phyloP scores from a whole-genome alignment of 2,329 filamentous ascomycete species.

The Metarhizium guizhouense region DNA sequence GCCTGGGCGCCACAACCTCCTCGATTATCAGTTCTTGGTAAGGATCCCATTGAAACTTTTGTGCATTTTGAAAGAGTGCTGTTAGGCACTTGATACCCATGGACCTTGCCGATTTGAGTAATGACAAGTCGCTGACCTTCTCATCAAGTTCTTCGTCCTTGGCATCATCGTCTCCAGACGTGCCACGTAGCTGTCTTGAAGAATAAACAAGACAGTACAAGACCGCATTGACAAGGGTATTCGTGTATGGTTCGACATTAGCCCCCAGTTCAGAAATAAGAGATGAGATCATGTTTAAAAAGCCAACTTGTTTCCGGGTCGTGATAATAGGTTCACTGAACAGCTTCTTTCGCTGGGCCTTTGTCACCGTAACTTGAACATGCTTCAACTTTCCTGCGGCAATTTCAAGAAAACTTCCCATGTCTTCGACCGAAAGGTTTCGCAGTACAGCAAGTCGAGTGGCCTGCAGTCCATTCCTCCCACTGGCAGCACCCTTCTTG shows the following conservation, averaged over 20 bases:
- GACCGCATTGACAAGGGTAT: constrained; percentile 63
- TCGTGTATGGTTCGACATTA: constrained; percentile 58
- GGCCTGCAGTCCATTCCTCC: constrained; percentile 71
- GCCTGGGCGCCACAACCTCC: constrained; percentile 67
- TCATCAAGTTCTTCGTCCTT: constrained; percentile 33
- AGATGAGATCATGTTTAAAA: constrained; percentile 84
- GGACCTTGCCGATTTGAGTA: constrained; percentile 58
- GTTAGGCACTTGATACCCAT: constrained; percentile 76
- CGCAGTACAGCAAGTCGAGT: constrained; percentile 75
- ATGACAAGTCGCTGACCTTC: constrained; percentile 39
- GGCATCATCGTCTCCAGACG: constrained; percentile 21
- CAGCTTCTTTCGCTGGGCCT: constrained; percentile 36
- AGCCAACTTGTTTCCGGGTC: constrained; percentile 75
- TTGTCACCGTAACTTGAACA: constrained; percentile 47
- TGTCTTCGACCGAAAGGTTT: constrained; percentile 63
- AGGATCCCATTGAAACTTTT: constrained; percentile 59
- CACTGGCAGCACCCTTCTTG: constrained; percentile 66
- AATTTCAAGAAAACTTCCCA: constrained; percentile 76
- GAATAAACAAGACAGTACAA: constrained; percentile 73
- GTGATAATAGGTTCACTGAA: constrained; percentile 53
- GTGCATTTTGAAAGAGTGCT: constrained; percentile 65
- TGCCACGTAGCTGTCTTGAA: constrained; percentile 47
- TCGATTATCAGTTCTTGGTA: constrained; percentile 64
- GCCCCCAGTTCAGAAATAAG: constrained; percentile 77
- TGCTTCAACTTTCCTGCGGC: constrained; percentile 62